Evolutionary conservation across 2,329 filamentous ascomycete genomes (phyloP).

Genomic region (Monosporascus sp.): DNA sequence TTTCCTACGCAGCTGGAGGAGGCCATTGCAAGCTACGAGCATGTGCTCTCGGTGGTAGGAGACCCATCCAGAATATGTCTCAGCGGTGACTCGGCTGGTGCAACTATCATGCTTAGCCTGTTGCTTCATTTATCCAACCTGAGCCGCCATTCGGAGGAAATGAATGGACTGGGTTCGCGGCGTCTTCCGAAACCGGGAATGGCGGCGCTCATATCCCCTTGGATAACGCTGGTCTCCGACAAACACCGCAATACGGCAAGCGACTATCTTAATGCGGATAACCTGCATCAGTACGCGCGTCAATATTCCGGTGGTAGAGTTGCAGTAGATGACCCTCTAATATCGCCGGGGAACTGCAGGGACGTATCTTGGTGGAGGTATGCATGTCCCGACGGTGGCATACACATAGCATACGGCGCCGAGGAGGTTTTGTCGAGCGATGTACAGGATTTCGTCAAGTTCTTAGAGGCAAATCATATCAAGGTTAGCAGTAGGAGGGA

Average conservation of each 20-base stretch:
- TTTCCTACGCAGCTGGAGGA: conserved; percentile 72
- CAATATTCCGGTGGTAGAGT: conserved; percentile 56
- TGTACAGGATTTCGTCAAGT: conserved; percentile 53
- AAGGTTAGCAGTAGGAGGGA: conserved; percentile 55
- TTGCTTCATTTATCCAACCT: conserved; percentile 58
- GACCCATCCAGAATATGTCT: conserved; percentile 62
- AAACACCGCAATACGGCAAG: conserved; percentile 63
- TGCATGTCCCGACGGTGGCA: conserved; percentile 60
- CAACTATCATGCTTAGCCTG: conserved; percentile 65
- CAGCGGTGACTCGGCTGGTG: conserved; percentile 75
- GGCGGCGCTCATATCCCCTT: conserved; percentile 73
- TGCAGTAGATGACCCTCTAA: conserved; percentile 46
- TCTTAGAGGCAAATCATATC: conserved; percentile 48
- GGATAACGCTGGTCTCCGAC: conserved; percentile 66
- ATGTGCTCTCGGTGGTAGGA: conserved; percentile 54
- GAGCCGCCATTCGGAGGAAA: conserved; percentile 24
- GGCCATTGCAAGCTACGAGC: conserved; percentile 63
- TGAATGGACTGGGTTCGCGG: conserved; percentile 29
- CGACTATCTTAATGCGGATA: conserved; percentile 67
- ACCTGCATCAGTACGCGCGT: conserved; percentile 62
- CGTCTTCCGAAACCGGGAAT: conserved; percentile 37
- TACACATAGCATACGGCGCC: conserved; percentile 65
- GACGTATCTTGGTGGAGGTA: conserved; percentile 61
- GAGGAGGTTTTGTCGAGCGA: conserved; percentile 75
- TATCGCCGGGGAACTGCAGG: conserved; percentile 67